Evolutionary conservation across 345 rosid genomes (phyloP), one percentile per base, ranked within the genome.

Genomic region (Schrenkiella parvula): DNA sequence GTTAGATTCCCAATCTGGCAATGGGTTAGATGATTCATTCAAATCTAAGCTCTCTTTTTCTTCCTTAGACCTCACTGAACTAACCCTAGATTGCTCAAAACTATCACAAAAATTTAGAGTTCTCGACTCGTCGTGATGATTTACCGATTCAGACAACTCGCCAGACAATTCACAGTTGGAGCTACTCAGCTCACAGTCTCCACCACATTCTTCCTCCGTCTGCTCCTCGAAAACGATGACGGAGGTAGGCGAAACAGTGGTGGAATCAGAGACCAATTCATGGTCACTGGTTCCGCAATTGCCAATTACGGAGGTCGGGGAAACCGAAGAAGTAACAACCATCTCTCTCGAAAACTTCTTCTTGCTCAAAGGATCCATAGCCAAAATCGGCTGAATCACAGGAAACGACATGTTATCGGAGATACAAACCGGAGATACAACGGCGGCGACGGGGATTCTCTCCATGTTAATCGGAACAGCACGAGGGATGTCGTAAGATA

Each of bases 391-490:
- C 35, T 87, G 96, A 28, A 92, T 87, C 21, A 95, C 92, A 11
- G 99, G 99, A 13, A 89, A 80, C 19, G 86, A 73, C 59, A 89
- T 76, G 47, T 84, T 72, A 10, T 82, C 85, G 13, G 85, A 77
- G 23, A 86, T 57, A 44, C 88, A 80, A 19, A 87, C 86, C 72
- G 87, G 87, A n/a, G 95, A 72, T 34, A 88, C 98, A 0, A 88
- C 97, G 14, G 97, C 80, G n/a, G 99, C 99, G n/a, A 95, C 90
- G 4, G 99, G 99, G 73, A 95, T 89, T 44, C 70, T 84, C 50
- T 75, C 83, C n/a, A 91, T 85, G 80, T 90, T 95, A 76, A 95
- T 85, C 1, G 99, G 99, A 68, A 86, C 81, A 3, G 98, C 99
- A 22, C 89, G 89, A 13, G 99, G 99, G 28, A 95, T 81, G 65